Percentiles rank a stretch among this genome's conserved stretches.
phyloP scores from a whole-genome alignment of 2,329 filamentous ascomycete genomes.

The Endoconidiophora laricicola region DNA sequence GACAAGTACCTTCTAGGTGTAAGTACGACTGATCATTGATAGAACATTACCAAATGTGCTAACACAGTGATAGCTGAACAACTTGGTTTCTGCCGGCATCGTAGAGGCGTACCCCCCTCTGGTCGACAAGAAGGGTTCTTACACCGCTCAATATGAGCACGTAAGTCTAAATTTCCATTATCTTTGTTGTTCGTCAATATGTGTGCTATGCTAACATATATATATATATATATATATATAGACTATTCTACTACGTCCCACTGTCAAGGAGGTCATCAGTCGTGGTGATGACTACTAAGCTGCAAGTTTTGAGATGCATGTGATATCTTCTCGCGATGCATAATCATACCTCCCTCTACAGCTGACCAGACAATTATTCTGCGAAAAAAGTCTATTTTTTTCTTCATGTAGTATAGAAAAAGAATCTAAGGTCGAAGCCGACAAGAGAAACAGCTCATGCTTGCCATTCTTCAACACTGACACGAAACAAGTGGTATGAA shows the following conservation, averaged over 20 bases:
- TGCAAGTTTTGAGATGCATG: neutral
- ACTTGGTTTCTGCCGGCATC: constrained; percentile 58
- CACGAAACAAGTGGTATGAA: too few species aligned
- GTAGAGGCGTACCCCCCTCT: constrained; percentile 73
- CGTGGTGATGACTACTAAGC: constrained; percentile 58
- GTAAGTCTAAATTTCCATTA: constrained; percentile 32
- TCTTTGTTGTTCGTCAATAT: neutral
- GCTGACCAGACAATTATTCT: neutral
- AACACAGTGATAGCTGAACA: constrained; percentile 45
- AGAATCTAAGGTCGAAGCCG: too few species aligned
- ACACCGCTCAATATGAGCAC: constrained; percentile 79
- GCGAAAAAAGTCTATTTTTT: neutral
- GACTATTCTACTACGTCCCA: constrained; percentile 55
- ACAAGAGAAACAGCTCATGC: too few species aligned
- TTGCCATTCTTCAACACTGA: too few species aligned
- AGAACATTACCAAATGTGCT: neutral
- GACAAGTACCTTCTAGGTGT: constrained; percentile 77
- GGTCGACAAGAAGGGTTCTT: constrained; percentile 72
- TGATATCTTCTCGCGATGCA: neutral
- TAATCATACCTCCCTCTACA: neutral
- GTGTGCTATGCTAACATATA: neutral
- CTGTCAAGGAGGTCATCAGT: constrained; percentile 64
- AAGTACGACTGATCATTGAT: constrained; percentile 23
- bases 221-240: constrained; percentile 18
- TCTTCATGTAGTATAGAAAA: neutral